These are phyloP conservation scores for Manihot esculenta DNA, from an alignment of 441 rosid species.

Conservation along the genomic window DNA sequence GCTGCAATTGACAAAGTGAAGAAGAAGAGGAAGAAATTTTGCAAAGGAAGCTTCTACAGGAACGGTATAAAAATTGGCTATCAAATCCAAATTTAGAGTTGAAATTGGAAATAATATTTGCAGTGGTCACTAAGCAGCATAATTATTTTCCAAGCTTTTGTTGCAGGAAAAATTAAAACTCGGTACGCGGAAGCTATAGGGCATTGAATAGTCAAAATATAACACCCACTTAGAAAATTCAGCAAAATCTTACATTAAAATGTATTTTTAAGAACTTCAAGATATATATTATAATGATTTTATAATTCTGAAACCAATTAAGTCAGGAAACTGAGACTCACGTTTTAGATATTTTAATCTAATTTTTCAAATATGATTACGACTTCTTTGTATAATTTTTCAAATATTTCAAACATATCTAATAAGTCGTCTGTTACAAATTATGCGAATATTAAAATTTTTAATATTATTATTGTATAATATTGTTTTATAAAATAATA, in stretches of 20 bases:
- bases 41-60: constrained; percentile 11
- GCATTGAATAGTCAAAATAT: constrained; percentile 10
- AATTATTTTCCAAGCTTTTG: not conserved
- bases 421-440: too few relatives aligned
- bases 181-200: not conserved
- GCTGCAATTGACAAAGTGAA: constrained; percentile 1
- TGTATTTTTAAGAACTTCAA: too few relatives aligned
- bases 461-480: too few relatives aligned
- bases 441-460: too few relatives aligned
- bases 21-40: not conserved
- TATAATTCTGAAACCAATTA: too few relatives aligned
- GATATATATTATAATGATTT: too few relatives aligned
- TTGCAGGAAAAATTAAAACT: not conserved
- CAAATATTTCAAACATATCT: too few relatives aligned
- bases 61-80: not conserved
- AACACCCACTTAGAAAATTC: not conserved
- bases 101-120: not conserved
- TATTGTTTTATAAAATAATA: too few relatives aligned
- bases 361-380: too few relatives aligned
- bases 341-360: too few relatives aligned
- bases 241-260: not conserved
- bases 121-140: not conserved
- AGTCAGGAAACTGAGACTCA: too few relatives aligned
- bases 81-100: not conserved
- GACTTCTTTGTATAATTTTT: too few relatives aligned